Base-by-base conservation (phyloP, 164 flowering plant species). In the Nelumbo lutea region DNA sequence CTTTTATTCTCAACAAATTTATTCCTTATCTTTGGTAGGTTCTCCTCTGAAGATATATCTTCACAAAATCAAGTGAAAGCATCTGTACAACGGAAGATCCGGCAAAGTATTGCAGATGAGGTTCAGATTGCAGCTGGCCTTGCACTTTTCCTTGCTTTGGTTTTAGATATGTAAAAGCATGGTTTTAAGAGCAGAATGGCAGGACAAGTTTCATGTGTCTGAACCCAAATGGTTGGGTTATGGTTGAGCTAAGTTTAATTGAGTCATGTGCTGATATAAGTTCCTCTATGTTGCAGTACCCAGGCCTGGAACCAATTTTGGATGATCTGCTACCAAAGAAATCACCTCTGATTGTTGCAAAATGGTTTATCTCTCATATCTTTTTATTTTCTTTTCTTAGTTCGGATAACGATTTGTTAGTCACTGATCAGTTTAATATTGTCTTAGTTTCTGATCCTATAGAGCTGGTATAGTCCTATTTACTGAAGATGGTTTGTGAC, bases 1-100 rank as follows among this genome's bases (percentile, higher is more conserved):
- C 41, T 39, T 48, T 3, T 39, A n/a, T 0, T 68, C 41, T 55
- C 47, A 44, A 59, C 15, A 67, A 60, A 1, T 2, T 44, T 65
- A 41, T 1, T 13, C 51, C 8, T 48, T 11, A 5, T 64, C 50
- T 69, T 47, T 65, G n/a, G 45, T 66, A 95, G 99, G 85, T 95
- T 95, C 76, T 77, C 98, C 2, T 69, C 72, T 43, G 99, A 95
- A 77, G 99, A 95, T 8, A 92, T 95, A n/a, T 92, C 99, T 4
- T 76, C 89, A 38, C 99, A 95, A 70, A 95, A 95, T 81, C 99
- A 95, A 86, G 98, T 95, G n/a, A 95, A 95, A 85, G 99, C 99
- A 67, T 95, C 99, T 64, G 97, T 95, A 46, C 99, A 95, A 64
- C 86, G 99, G 42, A 95, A 79, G 82, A 95, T 95, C 53, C 86